Base-by-base conservation (phyloP, 2,329 filamentous ascomycete genomes). In the Pezicula neosporulosa region DNA sequence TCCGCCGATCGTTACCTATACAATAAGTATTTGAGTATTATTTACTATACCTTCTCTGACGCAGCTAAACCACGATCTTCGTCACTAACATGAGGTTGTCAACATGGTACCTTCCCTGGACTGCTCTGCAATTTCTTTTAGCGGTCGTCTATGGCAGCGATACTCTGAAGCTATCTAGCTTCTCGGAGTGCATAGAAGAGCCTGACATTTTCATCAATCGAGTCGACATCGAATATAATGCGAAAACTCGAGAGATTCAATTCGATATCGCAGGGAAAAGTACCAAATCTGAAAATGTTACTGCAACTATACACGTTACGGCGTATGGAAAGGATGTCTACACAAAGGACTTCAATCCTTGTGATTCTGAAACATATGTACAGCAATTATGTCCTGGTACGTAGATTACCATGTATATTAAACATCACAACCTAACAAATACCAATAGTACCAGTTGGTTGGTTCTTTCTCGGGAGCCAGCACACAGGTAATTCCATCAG, bases 241-340 rank as follows among this genome's bases (percentile, higher is more conserved):
- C 84, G 56, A 76, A 78, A 49, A 83, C 85, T 55, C 83, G 87
- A 65, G 79, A 78, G 47, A 78, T 97, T 56, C 79, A 72, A 4
- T 97, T 96, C 70, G 85, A 96, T 65, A 80, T 96, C 21, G 81
- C 83, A 30, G 92, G 92, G 55, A 83, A 78, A 55, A 96, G 88
- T 66, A 70, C 71, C 49, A 80, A 80, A 66, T 69, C 78, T 60
- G 90, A 94, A 68, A 91, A 96, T 59, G 90, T 97, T 53, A 88
- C 80, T 51, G 90, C 90, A 6, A 41, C 70, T 5, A 75, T 97
- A 53, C 78, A 82, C 18, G 87, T 97, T 37, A 86, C 78, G 21
- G 92, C 92, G 7, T 96, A 97, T 63, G 92, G 92, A 56, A 81
- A 82, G 54, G 70, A 87, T 56, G 80, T 96, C 21, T 96, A 93